These are phyloP conservation scores for Paramecium sexaurelia DNA, from an alignment of 73 alveolate species.

Conservation along the genomic window DNA sequence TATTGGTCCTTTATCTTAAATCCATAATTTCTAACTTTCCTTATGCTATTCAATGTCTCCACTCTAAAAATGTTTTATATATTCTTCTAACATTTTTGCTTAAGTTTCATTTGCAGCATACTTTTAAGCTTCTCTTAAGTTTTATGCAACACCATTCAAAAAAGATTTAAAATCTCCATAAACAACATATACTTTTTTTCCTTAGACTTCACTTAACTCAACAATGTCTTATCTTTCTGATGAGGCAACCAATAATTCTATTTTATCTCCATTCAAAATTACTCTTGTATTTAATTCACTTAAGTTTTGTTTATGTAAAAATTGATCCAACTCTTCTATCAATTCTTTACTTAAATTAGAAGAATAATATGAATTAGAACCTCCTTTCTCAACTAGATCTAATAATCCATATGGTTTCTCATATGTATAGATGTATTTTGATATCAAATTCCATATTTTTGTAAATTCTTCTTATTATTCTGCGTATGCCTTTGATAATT, in stretches of 20 bases:
- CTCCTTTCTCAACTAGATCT: constrained; percentile 40
- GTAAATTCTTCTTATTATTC: constrained; percentile 69
- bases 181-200: constrained; percentile 71
- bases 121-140: constrained; percentile 83
- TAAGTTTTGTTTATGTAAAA: constrained; percentile 65
- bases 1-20: constrained; percentile 91
- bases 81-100: constrained; percentile 82
- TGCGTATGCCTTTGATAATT: constrained; percentile 53
- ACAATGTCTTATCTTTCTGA: constrained; percentile 23
- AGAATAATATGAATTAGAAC: constrained; percentile 78
- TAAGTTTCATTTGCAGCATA: constrained; percentile 87
- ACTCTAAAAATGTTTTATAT: constrained; percentile 84
- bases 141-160: constrained; percentile 78
- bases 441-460: constrained; percentile 68
- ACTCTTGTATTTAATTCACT: constrained; percentile 78
- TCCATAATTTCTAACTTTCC: constrained; percentile 95
- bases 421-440: constrained; percentile 28
- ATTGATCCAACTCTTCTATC: constrained; percentile 75
- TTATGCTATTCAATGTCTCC: constrained; percentile 93
- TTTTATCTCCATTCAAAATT: constrained; percentile 67
- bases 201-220: constrained; percentile 61
- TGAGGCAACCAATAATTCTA: constrained; percentile 76
- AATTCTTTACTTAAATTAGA: constrained; percentile 78
- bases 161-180: constrained; percentile 89
- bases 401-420: constrained; percentile 53